Evolutionary conservation across 1,284 basidiomycete species (phyloP).

Genomic region (Leccinum pseudoinsigne): DNA sequence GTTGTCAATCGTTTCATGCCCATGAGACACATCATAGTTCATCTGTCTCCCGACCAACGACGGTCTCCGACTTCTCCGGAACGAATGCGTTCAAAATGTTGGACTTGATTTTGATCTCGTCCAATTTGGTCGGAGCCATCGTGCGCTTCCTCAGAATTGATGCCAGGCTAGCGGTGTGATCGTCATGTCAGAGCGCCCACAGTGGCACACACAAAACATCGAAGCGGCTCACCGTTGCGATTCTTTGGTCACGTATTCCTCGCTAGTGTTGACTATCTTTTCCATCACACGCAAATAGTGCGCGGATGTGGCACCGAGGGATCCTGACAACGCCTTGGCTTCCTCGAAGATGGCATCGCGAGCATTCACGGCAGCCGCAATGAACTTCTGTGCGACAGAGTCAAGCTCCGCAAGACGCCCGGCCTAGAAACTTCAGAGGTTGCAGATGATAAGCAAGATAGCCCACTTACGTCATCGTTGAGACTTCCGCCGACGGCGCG

Average conservation of each 20-base stretch:
- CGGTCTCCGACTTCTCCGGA: slow-evolving; percentile 41
- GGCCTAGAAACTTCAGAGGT: slow-evolving; percentile 47
- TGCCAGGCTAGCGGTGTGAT: slow-evolving; percentile 45
- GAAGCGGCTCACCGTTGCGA: slow-evolving; percentile 63
- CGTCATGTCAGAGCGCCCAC: slow-evolving; percentile 16
- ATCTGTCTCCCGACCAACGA: slow-evolving; percentile 36
- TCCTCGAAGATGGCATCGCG: slow-evolving; percentile 65
- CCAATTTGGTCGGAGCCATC: slow-evolving; percentile 78
- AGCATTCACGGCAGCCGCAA: slow-evolving; percentile 57
- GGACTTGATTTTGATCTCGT: slow-evolving; percentile 91
- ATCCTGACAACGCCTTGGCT: slow-evolving; percentile 48
- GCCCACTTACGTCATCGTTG: slow-evolving; percentile 57
- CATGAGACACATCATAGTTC: slow-evolving; percentile 31
- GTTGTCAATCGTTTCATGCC: neutral
- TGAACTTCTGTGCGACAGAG: slow-evolving; percentile 76
- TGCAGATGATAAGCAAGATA: neutral
- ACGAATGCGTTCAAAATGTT: slow-evolving; percentile 85
- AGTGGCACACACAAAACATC: neutral
- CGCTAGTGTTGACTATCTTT: slow-evolving; percentile 74
- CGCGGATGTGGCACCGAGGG: slow-evolving; percentile 54
- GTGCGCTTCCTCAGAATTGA: slow-evolving; percentile 75
- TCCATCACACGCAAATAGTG: slow-evolving; percentile 94
- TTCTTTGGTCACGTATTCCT: slow-evolving; percentile 87
- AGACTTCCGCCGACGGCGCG: slow-evolving; percentile 83
- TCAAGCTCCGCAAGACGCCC: slow-evolving; percentile 84